Evolutionary conservation across 2,329 filamentous ascomycete genomes (phyloP), one percentile per base, ranked within the genome.

Genomic region (Botryotinia calthae): DNA sequence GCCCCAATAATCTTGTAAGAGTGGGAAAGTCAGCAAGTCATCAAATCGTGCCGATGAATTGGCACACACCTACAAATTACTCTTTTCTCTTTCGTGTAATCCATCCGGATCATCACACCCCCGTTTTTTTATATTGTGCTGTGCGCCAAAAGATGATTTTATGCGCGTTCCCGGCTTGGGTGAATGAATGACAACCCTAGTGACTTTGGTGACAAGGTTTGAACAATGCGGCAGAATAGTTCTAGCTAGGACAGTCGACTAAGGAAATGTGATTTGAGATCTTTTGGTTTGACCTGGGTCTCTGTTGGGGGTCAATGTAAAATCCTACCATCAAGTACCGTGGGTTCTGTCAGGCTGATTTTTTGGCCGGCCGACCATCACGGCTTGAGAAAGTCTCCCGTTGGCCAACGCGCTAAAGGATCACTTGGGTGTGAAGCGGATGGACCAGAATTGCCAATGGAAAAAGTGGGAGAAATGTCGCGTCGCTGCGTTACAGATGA

Each of bases 11-110:
- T 40, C 37, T 62, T 40, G 65, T 64, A 71, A 73, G 73, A 71
- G 67, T 46, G 68, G 42, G 48, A 69, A 73, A 74, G 73, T 71
- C 75, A 71, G 74, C 76, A 74, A 74, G 56, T 73, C 67, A 68
- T 72, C 25, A 51, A 51, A 63, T 63, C 70, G 37, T 58, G 37
- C 62, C 70, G 62, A 67, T 48, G 40, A 16, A 63, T 62, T 61
- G 64, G 70, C 61, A 76, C 74, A 73, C 70, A 28, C 25, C 48
- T 28, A 54, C 48, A 54, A n/a, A 28, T 69, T 42, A 31, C 31
- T 73, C 16, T 65, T 73, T 73, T 62, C 59, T 40, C 71, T 73
- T 73, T 75, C 70, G 73, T 61, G 65, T 69, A 70, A 76, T 73
- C 48, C 73, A 75, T 66, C 76, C 76, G 74, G 75, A 73, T 69